Evolutionary conservation across 2,329 filamentous ascomycete genomes (phyloP).

Genomic region (Fusarium secorum): DNA sequence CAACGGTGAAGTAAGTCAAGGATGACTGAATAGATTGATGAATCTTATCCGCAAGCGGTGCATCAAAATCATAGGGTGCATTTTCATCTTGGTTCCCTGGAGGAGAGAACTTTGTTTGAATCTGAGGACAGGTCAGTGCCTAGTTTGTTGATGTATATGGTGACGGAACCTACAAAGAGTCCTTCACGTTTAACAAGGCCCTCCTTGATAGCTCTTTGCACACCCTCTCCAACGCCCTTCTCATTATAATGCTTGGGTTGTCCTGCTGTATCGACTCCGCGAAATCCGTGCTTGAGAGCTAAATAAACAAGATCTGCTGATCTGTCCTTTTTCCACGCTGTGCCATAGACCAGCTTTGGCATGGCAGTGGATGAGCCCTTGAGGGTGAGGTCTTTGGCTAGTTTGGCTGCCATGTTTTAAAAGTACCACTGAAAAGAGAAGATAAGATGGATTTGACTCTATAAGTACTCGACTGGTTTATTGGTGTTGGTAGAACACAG

Average conservation of each 20-base stretch:
- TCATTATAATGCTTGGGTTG: slow-evolving; percentile 83
- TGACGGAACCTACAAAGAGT: slow-evolving; percentile 63
- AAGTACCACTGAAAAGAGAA: background rate
- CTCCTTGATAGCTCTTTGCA: slow-evolving; percentile 67
- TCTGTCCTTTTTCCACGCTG: slow-evolving; percentile 82
- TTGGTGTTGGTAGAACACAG: no score
- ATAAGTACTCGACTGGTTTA: background rate
- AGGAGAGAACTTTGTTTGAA: slow-evolving; percentile 86
- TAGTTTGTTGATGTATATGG: background rate
- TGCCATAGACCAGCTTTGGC: slow-evolving; percentile 74
- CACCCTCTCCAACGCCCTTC: slow-evolving; percentile 70
- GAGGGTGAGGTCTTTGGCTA: slow-evolving; percentile 47
- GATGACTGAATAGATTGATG: slow-evolving; percentile 72
- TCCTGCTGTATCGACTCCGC: slow-evolving; percentile 78
- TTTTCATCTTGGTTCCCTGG: slow-evolving; percentile 66
- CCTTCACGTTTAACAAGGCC: slow-evolving; percentile 64
- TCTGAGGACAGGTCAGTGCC: slow-evolving; percentile 48
- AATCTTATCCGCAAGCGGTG: slow-evolving; percentile 70
- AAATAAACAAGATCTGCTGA: slow-evolving; percentile 73
- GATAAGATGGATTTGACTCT: background rate
- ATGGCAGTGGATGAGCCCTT: slow-evolving; percentile 49
- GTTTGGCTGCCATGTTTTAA: slow-evolving; percentile 26
- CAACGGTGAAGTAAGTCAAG: slow-evolving; percentile 65
- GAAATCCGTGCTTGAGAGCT: slow-evolving; percentile 74
- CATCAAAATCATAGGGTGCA: slow-evolving; percentile 68